Percentiles rank a stretch among this genome's conserved stretches.
Conservation (phyloP, 371 early-diverging fungal genomes). For the Basidiobolus heterosporus region DNA sequence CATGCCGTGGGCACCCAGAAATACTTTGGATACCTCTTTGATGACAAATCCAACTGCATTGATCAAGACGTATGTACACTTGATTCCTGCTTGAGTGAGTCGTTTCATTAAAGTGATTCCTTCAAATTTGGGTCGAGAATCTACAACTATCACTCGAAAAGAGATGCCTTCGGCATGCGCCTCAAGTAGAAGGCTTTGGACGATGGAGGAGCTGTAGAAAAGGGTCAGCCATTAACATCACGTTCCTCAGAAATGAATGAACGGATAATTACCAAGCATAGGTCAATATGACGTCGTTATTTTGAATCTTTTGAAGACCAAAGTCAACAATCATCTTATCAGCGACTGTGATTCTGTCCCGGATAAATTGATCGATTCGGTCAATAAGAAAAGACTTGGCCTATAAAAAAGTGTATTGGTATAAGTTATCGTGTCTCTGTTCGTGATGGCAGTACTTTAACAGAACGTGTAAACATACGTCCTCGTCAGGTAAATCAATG, state of each 20-base stretch:
- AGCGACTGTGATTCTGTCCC: conserved; percentile 77
- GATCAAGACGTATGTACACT: conserved; percentile 57
- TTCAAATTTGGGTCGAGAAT: conserved; percentile 79
- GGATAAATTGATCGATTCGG: conserved; percentile 72
- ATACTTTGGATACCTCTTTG: conserved; percentile 76
- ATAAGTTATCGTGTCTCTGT: no score
- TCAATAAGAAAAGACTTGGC: conserved; percentile 30
- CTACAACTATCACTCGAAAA: conserved; percentile 86
- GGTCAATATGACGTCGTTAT: conserved; percentile 88
- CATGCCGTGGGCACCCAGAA: conserved; percentile 84
- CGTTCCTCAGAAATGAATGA: conserved; percentile 3
- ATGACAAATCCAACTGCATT: conserved; percentile 54
- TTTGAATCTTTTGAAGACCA: conserved; percentile 73
- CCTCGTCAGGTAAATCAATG: conserved; percentile 64
- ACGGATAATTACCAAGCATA: conserved; percentile 36
- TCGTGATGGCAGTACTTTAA: no score
- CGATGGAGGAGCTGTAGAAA: conserved; percentile 71
- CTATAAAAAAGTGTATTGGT: conserved; percentile 8
- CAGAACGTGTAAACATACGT: conserved; percentile 26
- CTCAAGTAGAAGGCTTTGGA: conserved; percentile 52
- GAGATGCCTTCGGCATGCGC: conserved; percentile 59
- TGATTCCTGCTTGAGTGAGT: conserved; percentile 47
- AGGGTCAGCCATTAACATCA: background rate
- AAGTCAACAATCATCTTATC: conserved; percentile 60
- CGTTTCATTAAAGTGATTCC: conserved; percentile 41